phyloP scores from a whole-genome alignment of 2,329 filamentous ascomycete genomes.

The Verticillium longisporum region DNA sequence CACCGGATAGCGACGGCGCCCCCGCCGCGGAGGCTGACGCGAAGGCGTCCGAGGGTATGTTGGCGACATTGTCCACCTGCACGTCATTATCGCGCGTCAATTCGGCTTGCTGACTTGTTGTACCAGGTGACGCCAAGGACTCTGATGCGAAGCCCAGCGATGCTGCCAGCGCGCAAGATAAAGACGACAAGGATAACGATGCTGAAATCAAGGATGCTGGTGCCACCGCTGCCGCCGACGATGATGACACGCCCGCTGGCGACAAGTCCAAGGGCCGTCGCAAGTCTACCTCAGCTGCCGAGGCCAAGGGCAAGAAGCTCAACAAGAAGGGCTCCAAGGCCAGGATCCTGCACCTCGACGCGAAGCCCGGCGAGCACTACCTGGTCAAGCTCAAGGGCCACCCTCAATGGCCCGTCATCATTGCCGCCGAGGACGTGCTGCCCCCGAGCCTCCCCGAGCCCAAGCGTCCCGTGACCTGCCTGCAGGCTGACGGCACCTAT shows the following conservation, averaged over 20 bases:
- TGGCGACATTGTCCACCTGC: background rate
- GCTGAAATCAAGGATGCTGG: constrained; percentile 68
- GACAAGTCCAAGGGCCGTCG: constrained; percentile 49
- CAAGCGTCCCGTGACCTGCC: constrained; percentile 76
- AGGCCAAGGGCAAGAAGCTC: constrained; percentile 70
- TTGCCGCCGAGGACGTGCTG: constrained; percentile 93
- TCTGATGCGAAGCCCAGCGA: constrained; percentile 22
- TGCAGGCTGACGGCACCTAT: constrained; percentile 76
- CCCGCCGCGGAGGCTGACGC: constrained; percentile 17
- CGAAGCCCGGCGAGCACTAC: constrained; percentile 85
- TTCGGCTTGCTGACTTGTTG: constrained; percentile 9
- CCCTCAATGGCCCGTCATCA: constrained; percentile 88
- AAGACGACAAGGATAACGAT: constrained; percentile 26
- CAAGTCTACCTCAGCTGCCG: constrained; percentile 63
- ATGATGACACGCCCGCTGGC: constrained; percentile 20
- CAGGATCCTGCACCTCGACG: constrained; percentile 66
- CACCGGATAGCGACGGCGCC: constrained; percentile 14
- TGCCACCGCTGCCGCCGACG: constrained; percentile 27
- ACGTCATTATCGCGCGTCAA: background rate
- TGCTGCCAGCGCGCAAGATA: constrained; percentile 19
- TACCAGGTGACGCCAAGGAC: constrained; percentile 19
- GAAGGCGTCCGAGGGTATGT: constrained; percentile 24
- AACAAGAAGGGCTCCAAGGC: constrained; percentile 79
- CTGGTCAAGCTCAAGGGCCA: constrained; percentile 92
- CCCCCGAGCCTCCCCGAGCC: constrained; percentile 47